Evolutionary conservation across 306 rosid species (phyloP).

Genomic region (Inga leiocalycina): DNA sequence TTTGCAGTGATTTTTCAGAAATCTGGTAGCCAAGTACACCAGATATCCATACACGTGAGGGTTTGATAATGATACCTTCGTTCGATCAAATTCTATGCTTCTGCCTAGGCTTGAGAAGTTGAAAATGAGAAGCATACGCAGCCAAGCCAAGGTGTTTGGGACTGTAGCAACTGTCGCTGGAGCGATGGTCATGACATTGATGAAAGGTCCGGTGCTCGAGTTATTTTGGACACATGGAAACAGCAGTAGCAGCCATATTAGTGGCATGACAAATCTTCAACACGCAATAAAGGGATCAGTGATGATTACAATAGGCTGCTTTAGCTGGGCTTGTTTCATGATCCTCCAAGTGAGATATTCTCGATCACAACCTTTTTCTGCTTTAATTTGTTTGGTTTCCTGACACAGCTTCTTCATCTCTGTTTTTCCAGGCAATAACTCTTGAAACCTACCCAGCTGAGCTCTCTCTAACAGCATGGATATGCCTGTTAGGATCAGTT

Average conservation of each 20-base stretch:
- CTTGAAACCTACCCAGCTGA: constrained; percentile 76
- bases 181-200: constrained; percentile 81
- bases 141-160: constrained; percentile 84
- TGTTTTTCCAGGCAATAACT: constrained; percentile 59
- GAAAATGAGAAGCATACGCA: constrained; percentile 54
- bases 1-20: background rate
- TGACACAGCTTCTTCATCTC: background rate
- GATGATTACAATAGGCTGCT: constrained; percentile 73
- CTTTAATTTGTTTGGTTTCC: background rate
- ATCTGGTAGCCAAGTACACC: background rate
- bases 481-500: constrained; percentile 71
- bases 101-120: constrained; percentile 71
- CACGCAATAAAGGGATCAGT: constrained; percentile 65
- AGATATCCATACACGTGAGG: background rate
- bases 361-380: background rate
- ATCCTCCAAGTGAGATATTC: constrained; percentile 62
- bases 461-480: constrained; percentile 92
- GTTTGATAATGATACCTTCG: background rate
- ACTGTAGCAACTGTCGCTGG: constrained; percentile 82
- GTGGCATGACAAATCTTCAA: constrained; percentile 40
- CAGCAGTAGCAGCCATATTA: constrained; percentile 25
- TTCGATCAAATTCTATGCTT: constrained; percentile 6
- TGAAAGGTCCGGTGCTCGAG: constrained; percentile 72
- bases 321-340: constrained; percentile 81
- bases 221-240: constrained; percentile 49